Conservation (phyloP, 2,329 filamentous ascomycete genomes). For the Leptographium galeiforme region DNA sequence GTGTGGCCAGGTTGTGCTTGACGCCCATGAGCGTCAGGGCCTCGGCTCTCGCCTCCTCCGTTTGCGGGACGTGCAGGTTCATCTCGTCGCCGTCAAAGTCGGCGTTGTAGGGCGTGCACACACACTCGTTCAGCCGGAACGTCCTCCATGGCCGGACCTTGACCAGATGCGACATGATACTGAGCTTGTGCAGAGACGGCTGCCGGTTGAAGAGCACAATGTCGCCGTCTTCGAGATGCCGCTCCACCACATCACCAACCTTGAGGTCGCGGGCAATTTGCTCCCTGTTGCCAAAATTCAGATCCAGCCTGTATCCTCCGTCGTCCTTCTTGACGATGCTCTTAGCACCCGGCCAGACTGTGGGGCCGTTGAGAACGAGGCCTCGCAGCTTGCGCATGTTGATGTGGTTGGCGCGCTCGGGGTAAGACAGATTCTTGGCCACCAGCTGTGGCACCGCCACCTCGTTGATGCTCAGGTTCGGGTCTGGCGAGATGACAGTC, state of each 20-base stretch:
- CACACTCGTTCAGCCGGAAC: conserved; percentile 94
- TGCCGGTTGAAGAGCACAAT: conserved; percentile 97
- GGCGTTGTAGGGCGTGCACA: conserved; percentile 94
- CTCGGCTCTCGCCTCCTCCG: conserved; percentile 89
- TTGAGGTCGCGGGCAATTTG: conserved; percentile 60
- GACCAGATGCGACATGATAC: conserved; percentile 90
- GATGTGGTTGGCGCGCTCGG: conserved; percentile 71
- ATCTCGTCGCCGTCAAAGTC: conserved; percentile 99
- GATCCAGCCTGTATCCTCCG: conserved; percentile 53
- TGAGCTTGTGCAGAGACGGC: conserved; percentile 93
- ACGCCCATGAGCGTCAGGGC: conserved; percentile 96
- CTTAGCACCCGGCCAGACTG: conserved; percentile 68
- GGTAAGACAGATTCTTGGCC: conserved; percentile 94
- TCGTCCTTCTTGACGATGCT: conserved; percentile 42
- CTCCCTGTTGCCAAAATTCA: conserved; percentile 62
- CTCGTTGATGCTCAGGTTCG: conserved; percentile 84
- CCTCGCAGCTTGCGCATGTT: conserved; percentile 72
- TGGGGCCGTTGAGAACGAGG: conserved; percentile 62
- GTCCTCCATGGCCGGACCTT: conserved; percentile 93
- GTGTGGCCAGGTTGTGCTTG: conserved; percentile 88
- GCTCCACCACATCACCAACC: conserved; percentile 80
- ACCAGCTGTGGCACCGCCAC: conserved; percentile 84
- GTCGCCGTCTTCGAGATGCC: conserved; percentile 89
- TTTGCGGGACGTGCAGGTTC: conserved; percentile 96
- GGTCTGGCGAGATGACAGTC: conserved; percentile 95